These are phyloP conservation scores for Erysimum cheiranthoides DNA, from an alignment of 345 rosid species.

Conservation along the genomic window DNA sequence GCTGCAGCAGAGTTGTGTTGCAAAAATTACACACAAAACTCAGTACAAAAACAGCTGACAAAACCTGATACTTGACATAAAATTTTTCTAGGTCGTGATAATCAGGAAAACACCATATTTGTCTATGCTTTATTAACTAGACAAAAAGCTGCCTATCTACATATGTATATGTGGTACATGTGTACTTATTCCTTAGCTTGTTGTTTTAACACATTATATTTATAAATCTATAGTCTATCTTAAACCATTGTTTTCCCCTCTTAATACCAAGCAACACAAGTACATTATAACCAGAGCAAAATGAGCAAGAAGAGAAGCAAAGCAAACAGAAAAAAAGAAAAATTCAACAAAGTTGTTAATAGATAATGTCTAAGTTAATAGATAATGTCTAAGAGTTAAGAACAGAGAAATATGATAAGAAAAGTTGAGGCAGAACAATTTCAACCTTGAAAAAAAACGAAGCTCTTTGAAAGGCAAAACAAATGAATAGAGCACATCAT, in stretches of 20 bases:
- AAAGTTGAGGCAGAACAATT: not conserved
- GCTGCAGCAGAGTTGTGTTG: not conserved
- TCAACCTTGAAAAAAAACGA: not conserved
- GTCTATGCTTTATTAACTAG: not conserved
- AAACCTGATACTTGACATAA: not conserved
- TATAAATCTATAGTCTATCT: not conserved
- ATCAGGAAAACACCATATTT: not conserved
- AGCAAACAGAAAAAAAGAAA: not conserved
- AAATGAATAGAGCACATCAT: not conserved
- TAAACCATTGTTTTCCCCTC: slow-evolving; percentile 1
- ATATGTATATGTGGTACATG: not conserved
- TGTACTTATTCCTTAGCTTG: slow-evolving; percentile 1
- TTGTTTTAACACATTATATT: not conserved
- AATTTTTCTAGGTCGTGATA: not conserved
- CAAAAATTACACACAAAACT: not conserved
- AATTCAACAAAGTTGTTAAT: not conserved
- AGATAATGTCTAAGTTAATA: not conserved
- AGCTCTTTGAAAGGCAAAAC: not conserved
- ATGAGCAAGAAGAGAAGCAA: slow-evolving; percentile 1
- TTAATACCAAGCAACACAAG: not conserved
- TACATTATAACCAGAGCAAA: not conserved
- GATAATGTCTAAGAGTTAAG: not conserved
- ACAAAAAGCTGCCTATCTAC: not conserved
- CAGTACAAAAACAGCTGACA: slow-evolving; percentile 12
- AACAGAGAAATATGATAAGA: not conserved